phyloP scores from a whole-genome alignment of 106 monocot genomes.

The Amphibolis antarctica region DNA sequence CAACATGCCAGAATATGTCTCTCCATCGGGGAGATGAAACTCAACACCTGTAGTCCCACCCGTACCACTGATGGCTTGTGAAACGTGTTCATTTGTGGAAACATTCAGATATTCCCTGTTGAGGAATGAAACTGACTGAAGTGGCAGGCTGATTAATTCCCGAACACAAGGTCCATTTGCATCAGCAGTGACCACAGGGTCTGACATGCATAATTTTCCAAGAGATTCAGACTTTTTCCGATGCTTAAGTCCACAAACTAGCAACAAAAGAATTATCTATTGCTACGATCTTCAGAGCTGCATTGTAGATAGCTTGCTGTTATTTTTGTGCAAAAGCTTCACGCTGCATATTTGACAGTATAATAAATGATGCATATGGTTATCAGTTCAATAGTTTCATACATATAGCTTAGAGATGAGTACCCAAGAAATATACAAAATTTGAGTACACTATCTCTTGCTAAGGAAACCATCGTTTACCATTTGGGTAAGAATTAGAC shows the following conservation, averaged over 20 bases:
- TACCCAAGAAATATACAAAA: too few species aligned
- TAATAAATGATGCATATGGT: too few species aligned
- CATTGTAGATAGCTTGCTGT: too few species aligned
- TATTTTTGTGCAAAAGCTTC: too few species aligned
- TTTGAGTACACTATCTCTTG: too few species aligned
- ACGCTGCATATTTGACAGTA: too few species aligned
- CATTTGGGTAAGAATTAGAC: too few species aligned
- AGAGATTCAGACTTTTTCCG: constrained; percentile 8
- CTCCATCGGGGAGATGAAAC: constrained; percentile 44
- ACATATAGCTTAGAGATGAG: too few species aligned
- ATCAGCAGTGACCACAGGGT: constrained; percentile 28
- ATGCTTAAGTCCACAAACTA: background rate
- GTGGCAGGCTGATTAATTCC: constrained; percentile 17
- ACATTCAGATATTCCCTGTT: constrained; percentile 14
- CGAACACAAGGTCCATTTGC: background rate
- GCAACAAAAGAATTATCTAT: background rate
- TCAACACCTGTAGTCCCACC: constrained; percentile 27
- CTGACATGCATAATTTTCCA: constrained; percentile 59
- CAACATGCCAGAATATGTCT: constrained; percentile 53
- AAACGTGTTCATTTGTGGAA: constrained; percentile 20
- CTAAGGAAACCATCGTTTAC: too few species aligned
- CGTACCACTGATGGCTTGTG: background rate
- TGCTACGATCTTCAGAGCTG: background rate
- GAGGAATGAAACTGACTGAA: constrained; percentile 11
- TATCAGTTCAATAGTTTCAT: too few species aligned